A percentile compares a stretch with the other conserved stretches of the same genome.
Evolutionary conservation across 768 basidiomycete genomes (phyloP).

Genomic region (Dentipellis fragilis): DNA sequence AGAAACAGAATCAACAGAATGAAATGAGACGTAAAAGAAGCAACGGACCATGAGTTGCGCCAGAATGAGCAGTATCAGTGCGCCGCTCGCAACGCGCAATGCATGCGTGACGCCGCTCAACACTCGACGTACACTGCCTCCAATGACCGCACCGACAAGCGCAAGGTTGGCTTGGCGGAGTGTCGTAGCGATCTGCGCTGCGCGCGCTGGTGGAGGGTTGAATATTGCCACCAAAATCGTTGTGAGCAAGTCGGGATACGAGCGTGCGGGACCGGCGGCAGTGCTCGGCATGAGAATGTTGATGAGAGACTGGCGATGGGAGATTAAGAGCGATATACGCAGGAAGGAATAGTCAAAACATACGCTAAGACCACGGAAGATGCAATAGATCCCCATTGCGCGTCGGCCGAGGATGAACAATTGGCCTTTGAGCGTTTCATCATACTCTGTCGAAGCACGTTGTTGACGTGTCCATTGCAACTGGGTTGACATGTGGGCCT

Average conservation of each 20-base stretch:
- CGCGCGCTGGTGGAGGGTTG: not conserved
- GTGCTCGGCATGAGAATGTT: constrained; percentile 36
- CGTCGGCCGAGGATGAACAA: constrained; percentile 10
- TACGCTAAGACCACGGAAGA: constrained; percentile 28
- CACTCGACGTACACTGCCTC: constrained; percentile 62
- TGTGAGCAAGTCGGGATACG: constrained; percentile 35
- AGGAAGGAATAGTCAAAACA: not conserved
- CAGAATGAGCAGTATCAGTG: constrained; percentile 65
- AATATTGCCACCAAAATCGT: constrained; percentile 30
- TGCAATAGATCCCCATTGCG: constrained; percentile 10
- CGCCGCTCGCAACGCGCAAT: constrained; percentile 44
- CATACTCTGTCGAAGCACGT: constrained; percentile 3
- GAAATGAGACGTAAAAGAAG: not conserved
- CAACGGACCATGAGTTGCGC: constrained; percentile 71
- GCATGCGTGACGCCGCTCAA: constrained; percentile 58
- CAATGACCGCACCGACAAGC: constrained; percentile 68
- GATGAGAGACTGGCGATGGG: constrained; percentile 32
- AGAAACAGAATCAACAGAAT: not conserved
- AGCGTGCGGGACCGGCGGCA: constrained; percentile 18
- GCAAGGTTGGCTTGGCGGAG: constrained; percentile 52
- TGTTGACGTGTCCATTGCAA: constrained; percentile 7
- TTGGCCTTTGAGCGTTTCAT: constrained; percentile 8
- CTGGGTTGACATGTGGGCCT: constrained; percentile 9
- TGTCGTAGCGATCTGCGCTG: constrained; percentile 28
- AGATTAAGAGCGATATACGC: not conserved